Conservation (phyloP, 2,329 filamentous ascomycete genomes). For the Coleophoma cylindrospora region DNA sequence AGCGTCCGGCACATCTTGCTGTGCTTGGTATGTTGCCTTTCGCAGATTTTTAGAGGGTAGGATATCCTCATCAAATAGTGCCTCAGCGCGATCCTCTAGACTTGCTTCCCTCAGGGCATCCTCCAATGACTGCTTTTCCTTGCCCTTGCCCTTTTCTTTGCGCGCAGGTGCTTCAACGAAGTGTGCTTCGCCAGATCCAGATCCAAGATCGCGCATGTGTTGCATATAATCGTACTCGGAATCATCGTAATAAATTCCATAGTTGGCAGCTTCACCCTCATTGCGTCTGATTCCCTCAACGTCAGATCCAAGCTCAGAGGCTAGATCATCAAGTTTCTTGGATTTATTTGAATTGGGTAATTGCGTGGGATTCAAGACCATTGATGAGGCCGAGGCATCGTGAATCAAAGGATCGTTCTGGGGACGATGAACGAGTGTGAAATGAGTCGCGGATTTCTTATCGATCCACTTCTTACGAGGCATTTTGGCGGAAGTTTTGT, state of each 20-base stretch:
- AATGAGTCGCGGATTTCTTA: constrained; percentile 91
- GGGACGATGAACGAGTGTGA: constrained; percentile 88
- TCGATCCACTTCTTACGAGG: constrained; percentile 46
- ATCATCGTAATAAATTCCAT: constrained; percentile 94
- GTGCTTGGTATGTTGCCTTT: constrained; percentile 78
- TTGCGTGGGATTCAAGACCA: constrained; percentile 74
- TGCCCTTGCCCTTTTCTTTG: constrained; percentile 63
- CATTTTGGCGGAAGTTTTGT: constrained; percentile 17
- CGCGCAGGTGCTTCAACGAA: constrained; percentile 72
- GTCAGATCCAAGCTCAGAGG: constrained; percentile 67
- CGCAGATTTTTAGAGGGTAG: constrained; percentile 76
- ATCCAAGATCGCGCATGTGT: constrained; percentile 84
- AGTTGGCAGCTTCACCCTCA: constrained; percentile 91
- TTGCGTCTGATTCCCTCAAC: constrained; percentile 68
- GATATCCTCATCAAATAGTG: constrained; percentile 67
- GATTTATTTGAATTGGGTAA: constrained; percentile 46
- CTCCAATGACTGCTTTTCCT: constrained; percentile 73
- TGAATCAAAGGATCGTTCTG: constrained; percentile 98
- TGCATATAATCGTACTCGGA: constrained; percentile 99
- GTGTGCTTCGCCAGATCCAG: constrained; percentile 64
- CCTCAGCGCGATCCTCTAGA: constrained; percentile 46
- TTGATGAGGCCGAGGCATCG: constrained; percentile 80
- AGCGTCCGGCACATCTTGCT: constrained; percentile 87
- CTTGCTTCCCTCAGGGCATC: constrained; percentile 69
- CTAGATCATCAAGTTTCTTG: constrained; percentile 71